A percentile compares a stretch with the other conserved stretches of the same genome.
Conservation (phyloP, 1,284 basidiomycete genomes). For the Stygiomarasmius scandens region DNA sequence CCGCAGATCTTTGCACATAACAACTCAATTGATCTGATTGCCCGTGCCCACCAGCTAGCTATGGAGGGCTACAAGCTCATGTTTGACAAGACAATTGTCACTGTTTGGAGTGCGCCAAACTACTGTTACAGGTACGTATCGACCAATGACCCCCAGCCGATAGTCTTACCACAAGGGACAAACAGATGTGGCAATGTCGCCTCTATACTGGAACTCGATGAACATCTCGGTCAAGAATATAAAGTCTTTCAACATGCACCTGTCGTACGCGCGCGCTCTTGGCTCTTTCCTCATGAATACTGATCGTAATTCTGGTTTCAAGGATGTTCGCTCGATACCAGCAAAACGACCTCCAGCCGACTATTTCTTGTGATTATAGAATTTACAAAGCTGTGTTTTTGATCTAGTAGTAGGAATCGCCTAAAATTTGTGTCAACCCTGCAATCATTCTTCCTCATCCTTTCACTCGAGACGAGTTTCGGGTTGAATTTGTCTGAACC, state of each 20-base stretch:
- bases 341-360: conserved; percentile 88
- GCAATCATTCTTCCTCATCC: no score
- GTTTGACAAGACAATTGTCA: conserved; percentile 96
- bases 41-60: conserved; percentile 95
- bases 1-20: conserved; percentile 80
- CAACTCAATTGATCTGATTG: conserved; percentile 94
- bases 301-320: conserved; percentile 4
- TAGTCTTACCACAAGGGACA: background rate
- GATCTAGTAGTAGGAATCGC: no score
- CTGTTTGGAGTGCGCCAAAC: conserved; percentile 98
- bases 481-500: no score
- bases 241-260: conserved; percentile 87
- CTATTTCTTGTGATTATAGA: conserved; percentile 64
- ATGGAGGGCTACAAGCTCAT: conserved; percentile 99
- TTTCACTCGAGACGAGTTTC: no score
- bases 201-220: conserved; percentile 90
- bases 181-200: conserved; percentile 91
- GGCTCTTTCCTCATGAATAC: conserved; percentile 5
- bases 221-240: conserved; percentile 88
- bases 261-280: conserved; percentile 48
- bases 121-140: conserved; percentile 89
- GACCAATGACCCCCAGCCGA: background rate
- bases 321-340: conserved; percentile 87
- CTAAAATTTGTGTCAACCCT: no score
- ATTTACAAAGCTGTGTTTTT: background rate